Evolutionary conservation across 805 yeast species (phyloP), one percentile per base, ranked within the genome.

Genomic region (Ogataea siamensis): DNA sequence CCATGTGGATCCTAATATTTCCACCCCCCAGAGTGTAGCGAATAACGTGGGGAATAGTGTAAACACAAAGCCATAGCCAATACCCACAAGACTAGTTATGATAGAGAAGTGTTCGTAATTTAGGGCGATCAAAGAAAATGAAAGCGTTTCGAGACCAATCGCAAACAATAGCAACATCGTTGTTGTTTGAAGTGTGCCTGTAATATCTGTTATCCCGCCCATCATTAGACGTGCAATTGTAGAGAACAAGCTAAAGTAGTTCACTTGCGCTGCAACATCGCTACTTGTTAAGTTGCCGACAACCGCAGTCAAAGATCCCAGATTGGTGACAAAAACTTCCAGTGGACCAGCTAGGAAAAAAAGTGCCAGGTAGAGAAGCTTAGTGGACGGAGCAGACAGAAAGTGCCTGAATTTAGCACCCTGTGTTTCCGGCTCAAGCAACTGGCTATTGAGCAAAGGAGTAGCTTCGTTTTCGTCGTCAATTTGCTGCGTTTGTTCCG

Each of bases 1-100:
- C 85, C 95, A 88, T 2, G 87, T 81, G 2, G 93, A 82, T 0
- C 96, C 96, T 59, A 88, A 80, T 25, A 83, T 73, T 36, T 82
- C 86, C 16, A 82, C 73, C 0, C 95, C 96, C 94, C 95, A 88
- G 2, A 83, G 74, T 2, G 79, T 68, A 2, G 91, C 78, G 8
- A 85, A 78, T 9, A 86, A 66, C 0, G 93, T 79, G 5, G 96
- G 96, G 49, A 78, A 83, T 3, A 83, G 63, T 0, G 96, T 86
- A 65, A 87, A 88, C 4, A 83, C 54, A 0, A 87, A 87, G 18
- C 96, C 97, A 53, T 88, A 87, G 6, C 77, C 67, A 21, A 76
- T 55, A 0, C 97, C 97, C 37, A 77, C 72, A 5, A 81, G 17
- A 16, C 37, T 17, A 8, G 49, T 43, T 16, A 45, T 24, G 17